Base-by-base conservation (phyloP, 1,284 basidiomycete species). In the Melampsora americana region DNA sequence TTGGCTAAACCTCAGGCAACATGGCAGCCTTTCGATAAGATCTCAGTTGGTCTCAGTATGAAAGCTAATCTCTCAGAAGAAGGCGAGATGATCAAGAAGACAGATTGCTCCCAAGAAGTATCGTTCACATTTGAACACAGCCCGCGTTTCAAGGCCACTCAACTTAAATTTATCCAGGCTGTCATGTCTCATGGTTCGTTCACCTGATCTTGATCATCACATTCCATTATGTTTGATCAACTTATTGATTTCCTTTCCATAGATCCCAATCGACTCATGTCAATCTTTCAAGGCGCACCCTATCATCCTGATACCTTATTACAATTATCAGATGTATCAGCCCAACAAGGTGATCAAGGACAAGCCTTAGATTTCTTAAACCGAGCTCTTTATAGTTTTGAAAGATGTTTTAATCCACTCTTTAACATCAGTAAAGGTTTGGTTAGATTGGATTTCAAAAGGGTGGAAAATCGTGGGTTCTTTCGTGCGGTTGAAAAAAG, bases 301-400 rank as follows among this genome's bases (percentile, higher is more conserved):
- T 96, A 92, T 87, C 94, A 96, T 80, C 91, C 90, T 1, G 94
- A 97, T 82, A 95, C 93, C 0, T 85, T 95, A 0, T 86, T 96
- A 1, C 93, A 96, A 81, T 85, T 95, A 30, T 89, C 91, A 53
- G 85, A 85, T 66, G 83, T 81, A 77, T 76, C 77, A 53, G 75
- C 78, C 5, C 80, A 80, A 59, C 81, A 82, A 61, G 81, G 79
- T 28, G 81, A 82, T 59, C 78, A 77, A 61, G 80, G 90, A 23
- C 89, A 89, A 48, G 90, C 92, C 0, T 88, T 91, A 1, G 92
- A 95, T 78, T 92, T 89, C 79, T 88, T 93, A 42, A 91, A 93
- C 77, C 88, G 93, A 14, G 90, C 93, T 0, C 83, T 96, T 39
- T 95, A 93, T 83, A 89, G 92, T 0, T 94, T 94, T 78, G 93